These are phyloP conservation scores for Aspergillus sp. DNA, from an alignment of 2,329 filamentous ascomycete species.

Conservation along the genomic window DNA sequence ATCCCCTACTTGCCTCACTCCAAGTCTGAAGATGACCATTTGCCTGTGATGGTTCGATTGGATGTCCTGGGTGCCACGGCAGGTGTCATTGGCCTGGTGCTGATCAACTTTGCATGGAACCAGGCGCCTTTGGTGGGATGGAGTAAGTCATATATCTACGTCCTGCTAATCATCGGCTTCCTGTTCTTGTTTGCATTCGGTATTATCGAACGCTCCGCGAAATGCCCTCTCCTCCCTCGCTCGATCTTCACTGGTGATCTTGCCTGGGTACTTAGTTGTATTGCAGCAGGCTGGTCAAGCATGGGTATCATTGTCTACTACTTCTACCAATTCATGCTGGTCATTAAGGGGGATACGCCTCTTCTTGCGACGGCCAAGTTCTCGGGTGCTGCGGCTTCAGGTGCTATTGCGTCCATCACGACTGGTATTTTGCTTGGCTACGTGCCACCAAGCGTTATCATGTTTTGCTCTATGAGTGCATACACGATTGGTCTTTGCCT, in stretches of 20 bases:
- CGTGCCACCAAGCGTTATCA: conserved; percentile 22
- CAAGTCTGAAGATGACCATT: not conserved
- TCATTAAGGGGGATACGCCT: conserved; percentile 19
- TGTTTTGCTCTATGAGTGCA: conserved; percentile 28
- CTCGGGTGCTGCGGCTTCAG: conserved; percentile 16
- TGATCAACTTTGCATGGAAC: conserved; percentile 63
- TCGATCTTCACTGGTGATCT: conserved; percentile 42
- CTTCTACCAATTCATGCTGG: conserved; percentile 43
- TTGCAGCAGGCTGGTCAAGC: conserved; percentile 48
- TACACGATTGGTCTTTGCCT: conserved; percentile 32
- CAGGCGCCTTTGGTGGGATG: conserved; percentile 56
- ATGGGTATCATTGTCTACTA: conserved; percentile 51
- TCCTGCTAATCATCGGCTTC: conserved; percentile 51
- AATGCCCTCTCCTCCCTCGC: conserved; percentile 52
- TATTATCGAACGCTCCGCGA: conserved; percentile 42
- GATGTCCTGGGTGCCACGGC: conserved; percentile 36
- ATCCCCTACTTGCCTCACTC: conserved; percentile 7
- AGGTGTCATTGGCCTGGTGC: conserved; percentile 50
- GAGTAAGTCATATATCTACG: conserved; percentile 48
- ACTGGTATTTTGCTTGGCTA: conserved; percentile 25
- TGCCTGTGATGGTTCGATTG: conserved; percentile 4
- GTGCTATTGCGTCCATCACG: conserved; percentile 22
- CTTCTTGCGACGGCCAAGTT: conserved; percentile 21
- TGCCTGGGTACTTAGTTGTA: conserved; percentile 49
- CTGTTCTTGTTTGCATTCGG: conserved; percentile 50